These are phyloP conservation scores for Globisporangium mamillatum DNA, from an alignment of 352 stramenopile species.

Conservation along the genomic window DNA sequence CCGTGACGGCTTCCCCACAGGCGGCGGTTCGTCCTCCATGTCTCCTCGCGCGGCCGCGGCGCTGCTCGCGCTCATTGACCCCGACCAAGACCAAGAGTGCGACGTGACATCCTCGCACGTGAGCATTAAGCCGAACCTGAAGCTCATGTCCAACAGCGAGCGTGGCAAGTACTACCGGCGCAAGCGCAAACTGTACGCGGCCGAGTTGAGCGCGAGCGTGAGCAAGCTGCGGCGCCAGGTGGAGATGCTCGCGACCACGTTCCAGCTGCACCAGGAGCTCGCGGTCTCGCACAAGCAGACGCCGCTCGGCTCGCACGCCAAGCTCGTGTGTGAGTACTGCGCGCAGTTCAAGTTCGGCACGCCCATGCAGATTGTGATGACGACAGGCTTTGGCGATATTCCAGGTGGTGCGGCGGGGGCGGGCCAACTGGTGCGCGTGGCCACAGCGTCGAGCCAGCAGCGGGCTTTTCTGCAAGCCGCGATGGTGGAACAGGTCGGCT, in stretches of 20 bases:
- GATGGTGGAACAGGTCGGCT: conserved; percentile 37
- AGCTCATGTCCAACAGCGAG: conserved; percentile 62
- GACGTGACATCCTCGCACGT: conserved; percentile 5
- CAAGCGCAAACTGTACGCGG: conserved; percentile 45
- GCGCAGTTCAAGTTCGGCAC: conserved; percentile 43
- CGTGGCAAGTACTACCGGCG: conserved; percentile 64
- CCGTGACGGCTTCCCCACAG: too few species aligned
- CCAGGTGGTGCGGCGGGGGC: conserved; percentile 2
- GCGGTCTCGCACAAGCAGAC: conserved; percentile 19
- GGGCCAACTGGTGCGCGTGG: conserved; percentile 19
- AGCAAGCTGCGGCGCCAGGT: conserved; percentile 49
- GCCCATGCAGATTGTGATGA: conserved; percentile 25
- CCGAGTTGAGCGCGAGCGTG: conserved; percentile 31
- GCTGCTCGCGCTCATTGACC: background rate
- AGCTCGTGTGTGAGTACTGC: conserved; percentile 52
- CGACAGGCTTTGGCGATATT: background rate
- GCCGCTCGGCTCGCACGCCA: conserved; percentile 22
- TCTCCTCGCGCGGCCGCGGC: too few species aligned
- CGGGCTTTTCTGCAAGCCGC: conserved; percentile 34
- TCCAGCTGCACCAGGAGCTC: conserved; percentile 33
- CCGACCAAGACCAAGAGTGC: background rate
- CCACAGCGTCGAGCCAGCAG: conserved; percentile 24
- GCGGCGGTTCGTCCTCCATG: background rate
- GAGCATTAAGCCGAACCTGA: conserved; percentile 30
- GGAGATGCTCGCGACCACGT: conserved; percentile 28